Base-by-base conservation (phyloP, 306 rosid genomes). In the Acmispon strigosus region DNA sequence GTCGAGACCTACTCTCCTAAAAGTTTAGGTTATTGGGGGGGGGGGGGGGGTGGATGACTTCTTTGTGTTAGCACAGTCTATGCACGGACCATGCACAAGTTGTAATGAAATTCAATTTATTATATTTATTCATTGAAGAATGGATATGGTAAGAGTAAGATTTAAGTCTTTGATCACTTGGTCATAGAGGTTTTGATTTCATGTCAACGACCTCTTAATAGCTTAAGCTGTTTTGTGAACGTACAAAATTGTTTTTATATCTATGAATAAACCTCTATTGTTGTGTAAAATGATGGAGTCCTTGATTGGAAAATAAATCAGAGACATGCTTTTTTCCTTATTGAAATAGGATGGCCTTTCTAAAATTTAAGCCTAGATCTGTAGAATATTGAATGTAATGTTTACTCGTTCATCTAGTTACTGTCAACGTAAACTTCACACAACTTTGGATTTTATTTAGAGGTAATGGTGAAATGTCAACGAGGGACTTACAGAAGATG, bases 401-500 rank as follows among this genome's bases (percentile, higher is more conserved):
- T 29, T 60, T 17, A 49, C 69, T 69, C 58, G 32, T 73, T 55
- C 68, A 50, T 62, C 32, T 74, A 34, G 36, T 56, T 64, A 36
- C 34, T 62, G 17, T 52, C 62, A 56, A 50, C 65, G 19, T 62
- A 39, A 50, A 53, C 76, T 49, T 44, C 4, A 37, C 44, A 17
- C 53, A 82, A 61, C 37, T 75, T 55, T 70, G 80, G 72, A 67
- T 70, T 32, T 79, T 47, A 56, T 70, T 57, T 78, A 94, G 97
- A 83, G 79, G 76, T 78, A 81, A 81, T 39, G 87, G 97, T 74
- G 96, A 94, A 78, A 78, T 94, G 79, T 90, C 99, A 2, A 94
- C 99, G 0, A 82, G 97, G 81, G 99, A 94, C 78, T 77, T 94
- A 81, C 99, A 94, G 69, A 89, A 84, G 95, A 94, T 94, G 96